These are phyloP conservation scores for Globisporangium okanoganense DNA, from an alignment of 352 stramenopile genomes.

Conservation along the genomic window DNA sequence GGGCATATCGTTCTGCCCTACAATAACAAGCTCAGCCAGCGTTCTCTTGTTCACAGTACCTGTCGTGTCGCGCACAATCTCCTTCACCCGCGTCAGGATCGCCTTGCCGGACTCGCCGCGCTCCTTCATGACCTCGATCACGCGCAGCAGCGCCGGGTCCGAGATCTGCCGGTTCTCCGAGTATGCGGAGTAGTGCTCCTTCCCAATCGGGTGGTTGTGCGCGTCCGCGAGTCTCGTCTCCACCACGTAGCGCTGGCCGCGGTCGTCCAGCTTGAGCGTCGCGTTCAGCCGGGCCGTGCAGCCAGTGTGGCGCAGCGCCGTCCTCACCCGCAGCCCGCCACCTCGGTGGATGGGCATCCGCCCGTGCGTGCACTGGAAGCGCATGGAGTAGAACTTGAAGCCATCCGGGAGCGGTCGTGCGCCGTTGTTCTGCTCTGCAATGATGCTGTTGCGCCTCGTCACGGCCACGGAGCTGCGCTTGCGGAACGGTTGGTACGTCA, in stretches of 20 bases:
- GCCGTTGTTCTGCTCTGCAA: conserved; percentile 21
- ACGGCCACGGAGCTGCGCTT: neutral
- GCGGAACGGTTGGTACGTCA: conserved; percentile 2
- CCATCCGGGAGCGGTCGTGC: neutral
- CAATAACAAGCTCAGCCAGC: neutral
- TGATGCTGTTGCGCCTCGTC: conserved; percentile 17
- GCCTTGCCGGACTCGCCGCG: neutral
- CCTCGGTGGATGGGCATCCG: neutral
- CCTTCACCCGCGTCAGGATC: neutral
- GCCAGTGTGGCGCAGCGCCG: conserved; percentile 3
- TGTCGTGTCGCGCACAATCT: neutral
- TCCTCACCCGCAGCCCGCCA: neutral
- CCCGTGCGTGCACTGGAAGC: conserved; percentile 7
- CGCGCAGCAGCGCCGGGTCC: conserved; percentile 6
- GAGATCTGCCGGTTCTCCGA: conserved; percentile 9
- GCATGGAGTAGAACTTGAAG: neutral
- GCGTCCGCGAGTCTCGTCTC: neutral
- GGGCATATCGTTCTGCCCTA: neutral
- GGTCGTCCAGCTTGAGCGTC: conserved; percentile 3
- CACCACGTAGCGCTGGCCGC: neutral
- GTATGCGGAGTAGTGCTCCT: conserved; percentile 12
- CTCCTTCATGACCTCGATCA: neutral
- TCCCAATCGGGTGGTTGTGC: conserved; percentile 9
- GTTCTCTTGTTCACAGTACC: neutral
- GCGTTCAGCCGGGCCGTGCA: conserved; percentile 7